These are phyloP conservation scores for Ambrosia artemisiifolia DNA, from an alignment of 129 eudicot species.

Conservation along the genomic window DNA sequence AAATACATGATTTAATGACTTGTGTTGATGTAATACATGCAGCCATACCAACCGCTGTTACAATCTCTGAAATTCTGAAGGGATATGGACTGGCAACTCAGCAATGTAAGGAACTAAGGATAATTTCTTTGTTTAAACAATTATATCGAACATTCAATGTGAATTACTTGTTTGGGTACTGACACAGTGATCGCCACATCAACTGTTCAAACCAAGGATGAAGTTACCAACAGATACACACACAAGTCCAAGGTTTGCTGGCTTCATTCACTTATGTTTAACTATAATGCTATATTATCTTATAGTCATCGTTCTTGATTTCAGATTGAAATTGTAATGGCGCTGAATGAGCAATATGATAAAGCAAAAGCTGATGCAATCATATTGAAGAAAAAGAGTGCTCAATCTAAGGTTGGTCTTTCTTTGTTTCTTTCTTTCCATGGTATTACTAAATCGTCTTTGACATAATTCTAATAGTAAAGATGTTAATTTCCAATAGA, in stretches of 20 bases:
- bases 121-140: neutral
- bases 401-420: constrained; percentile 16
- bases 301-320: constrained; percentile 3
- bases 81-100: constrained; percentile 34
- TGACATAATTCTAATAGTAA: neutral
- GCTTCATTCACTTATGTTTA: neutral
- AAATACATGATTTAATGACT: neutral
- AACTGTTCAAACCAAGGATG: constrained; percentile 23
- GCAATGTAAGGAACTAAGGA: constrained; percentile 18
- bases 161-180: neutral
- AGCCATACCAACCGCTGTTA: constrained; percentile 34
- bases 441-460: neutral
- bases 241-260: constrained; percentile 31
- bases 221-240: constrained; percentile 9
- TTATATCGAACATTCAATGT: constrained; percentile 1
- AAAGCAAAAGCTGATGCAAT: constrained; percentile 14
- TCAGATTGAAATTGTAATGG: constrained; percentile 29
- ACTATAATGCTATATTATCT: neutral
- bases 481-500: neutral
- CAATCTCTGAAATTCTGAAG: constrained; percentile 30
- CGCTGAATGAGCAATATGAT: constrained; percentile 15
- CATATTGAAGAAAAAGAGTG: constrained; percentile 13
- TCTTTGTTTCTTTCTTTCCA: neutral
- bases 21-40: neutral
- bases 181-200: constrained; percentile 29